Evolutionary conservation across 2,329 filamentous ascomycete genomes (phyloP), one percentile per base, ranked within the genome.

Genomic region (Colletotrichum aenigma): DNA sequence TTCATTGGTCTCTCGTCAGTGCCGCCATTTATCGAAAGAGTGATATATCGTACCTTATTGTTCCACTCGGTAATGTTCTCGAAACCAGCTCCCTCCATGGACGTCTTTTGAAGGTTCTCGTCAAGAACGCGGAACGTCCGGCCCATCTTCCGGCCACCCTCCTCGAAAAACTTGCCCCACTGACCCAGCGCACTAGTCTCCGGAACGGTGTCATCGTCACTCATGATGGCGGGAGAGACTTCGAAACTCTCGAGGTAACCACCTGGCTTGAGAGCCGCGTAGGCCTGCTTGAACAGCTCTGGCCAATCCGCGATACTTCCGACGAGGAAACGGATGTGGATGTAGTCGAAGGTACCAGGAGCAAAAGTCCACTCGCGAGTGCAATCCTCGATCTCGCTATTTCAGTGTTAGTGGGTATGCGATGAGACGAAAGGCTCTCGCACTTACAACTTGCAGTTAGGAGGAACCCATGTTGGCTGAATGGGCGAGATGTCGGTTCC

Each of bases 401-500:
- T 12, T 12, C 3, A 1, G 4, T 78, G 65, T 81, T 80, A 74
- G 74, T 15, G 6, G n/a, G 16, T 64, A 36, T 38, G 18, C 16
- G 24, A 18, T 16, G n/a, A 28, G 13, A 73, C 70, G 3, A 16
- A n/a, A 34, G 1, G 8, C 18, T 36, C 13, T 21, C 10, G 48
- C 9, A 67, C 72, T 72, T 12, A 75, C 72, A 91, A 92, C 24
- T 84, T 84, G 34, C 82, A 36, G 56, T 93, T 93, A 38, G 87
- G 85, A 4, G 91, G 91, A 1, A 92, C 86, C 84, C 89, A 89
- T 24, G 82, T 83, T 1, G 90, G 89, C 77, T 91, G 90, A 15
- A 91, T 90, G 1, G 90, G 89, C 6, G 89, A 90, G n/a, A 92
- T 84, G 79, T 92, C 90, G 15, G 89, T 90, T 26, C 90, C 90